Conservation (phyloP, 768 basidiomycete species). For the Candolleomyces aberdarensis region DNA sequence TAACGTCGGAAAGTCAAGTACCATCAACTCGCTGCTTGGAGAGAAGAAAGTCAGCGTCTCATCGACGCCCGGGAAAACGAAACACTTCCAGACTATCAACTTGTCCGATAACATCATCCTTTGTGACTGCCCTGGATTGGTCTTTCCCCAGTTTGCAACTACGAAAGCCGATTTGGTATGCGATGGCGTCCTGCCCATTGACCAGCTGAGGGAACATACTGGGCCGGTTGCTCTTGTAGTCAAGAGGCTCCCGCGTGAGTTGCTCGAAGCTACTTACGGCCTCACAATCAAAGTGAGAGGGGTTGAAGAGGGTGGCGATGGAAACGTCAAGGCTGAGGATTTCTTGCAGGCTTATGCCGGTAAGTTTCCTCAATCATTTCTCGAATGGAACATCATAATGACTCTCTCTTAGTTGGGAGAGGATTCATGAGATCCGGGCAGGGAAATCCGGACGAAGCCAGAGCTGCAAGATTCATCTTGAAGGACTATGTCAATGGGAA, state of each 20-base stretch:
- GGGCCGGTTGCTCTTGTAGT: slow-evolving; percentile 80
- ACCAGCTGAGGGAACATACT: slow-evolving; percentile 92
- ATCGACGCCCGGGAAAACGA: slow-evolving; percentile 96
- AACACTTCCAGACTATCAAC: slow-evolving; percentile 98
- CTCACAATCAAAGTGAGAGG: slow-evolving; percentile 62
- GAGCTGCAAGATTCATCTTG: slow-evolving; percentile 85
- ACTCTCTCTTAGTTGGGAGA: slow-evolving; percentile 69
- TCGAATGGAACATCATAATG: background rate
- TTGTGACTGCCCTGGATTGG: slow-evolving; percentile 97
- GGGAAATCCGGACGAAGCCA: slow-evolving; percentile 96
- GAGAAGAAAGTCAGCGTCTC: slow-evolving; percentile 99
- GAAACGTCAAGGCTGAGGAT: slow-evolving; percentile 69
- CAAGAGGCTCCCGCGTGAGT: slow-evolving; percentile 72
- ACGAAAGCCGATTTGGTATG: slow-evolving; percentile 95
- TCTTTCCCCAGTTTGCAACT: slow-evolving; percentile 97
- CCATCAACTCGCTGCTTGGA: slow-evolving; percentile 94
- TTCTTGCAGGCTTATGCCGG: slow-evolving; percentile 90
- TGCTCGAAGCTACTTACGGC: slow-evolving; percentile 91
- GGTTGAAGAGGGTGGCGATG: slow-evolving; percentile 84
- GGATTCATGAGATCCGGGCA: slow-evolving; percentile 92
- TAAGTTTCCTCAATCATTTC: slow-evolving; percentile 42
- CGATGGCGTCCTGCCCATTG: slow-evolving; percentile 95
- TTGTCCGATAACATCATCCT: slow-evolving; percentile 84
- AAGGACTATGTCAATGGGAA: slow-evolving; percentile 98
- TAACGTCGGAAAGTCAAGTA: slow-evolving; percentile 97